Base-by-base conservation (phyloP, 1,139 yeast genomes). In the Insectozyma bohioensis region DNA sequence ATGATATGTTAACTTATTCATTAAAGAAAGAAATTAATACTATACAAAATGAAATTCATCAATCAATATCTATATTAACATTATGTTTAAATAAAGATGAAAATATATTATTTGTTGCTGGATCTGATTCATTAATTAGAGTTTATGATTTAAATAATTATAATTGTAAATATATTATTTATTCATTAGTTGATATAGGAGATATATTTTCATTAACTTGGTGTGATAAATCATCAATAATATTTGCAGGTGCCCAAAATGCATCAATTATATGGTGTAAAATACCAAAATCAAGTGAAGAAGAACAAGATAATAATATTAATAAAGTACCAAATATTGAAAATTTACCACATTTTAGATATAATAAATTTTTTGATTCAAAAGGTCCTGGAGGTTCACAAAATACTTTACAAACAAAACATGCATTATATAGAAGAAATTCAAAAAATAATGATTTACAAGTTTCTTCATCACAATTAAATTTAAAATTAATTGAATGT, bases 241-340 rank as follows among this genome's bases (percentile, higher is more conserved):
- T 92, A 8, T 86, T 81, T 44, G 75, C 87, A 46, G 98, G 98
- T 1, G 82, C 95, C 8, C 97, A 92, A 55, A 90, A 90, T 53
- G 96, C 97, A 1, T 76, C 92, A 1, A 74, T 92, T 14, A 74
- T 86, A 24, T 90, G 86, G 81, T 78, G 86, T 42, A 61, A 58
- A 22, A 52, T 76, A 15, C 43, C 48, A 5, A 33, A 20, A 15
- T 26, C 11, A 26, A 32, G 16, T 40, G 22, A 15, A 5, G 18
- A 23, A n/a, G 9, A 21, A 49, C n/a, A n/a, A n/a, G n/a, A n/a
- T n/a, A n/a, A n/a, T n/a, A n/a, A n/a, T n/a, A n/a, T n/a, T n/a
- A n/a, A n/a, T n/a, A n/a, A 17, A 5, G 20, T 24, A 40, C 26
- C 39, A 51, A 10, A 44, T 20, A 39, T 53, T 8, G 62, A 59